phyloP scores from a whole-genome alignment of 1,139 yeast species.

The Suhomyces yuchorum region DNA sequence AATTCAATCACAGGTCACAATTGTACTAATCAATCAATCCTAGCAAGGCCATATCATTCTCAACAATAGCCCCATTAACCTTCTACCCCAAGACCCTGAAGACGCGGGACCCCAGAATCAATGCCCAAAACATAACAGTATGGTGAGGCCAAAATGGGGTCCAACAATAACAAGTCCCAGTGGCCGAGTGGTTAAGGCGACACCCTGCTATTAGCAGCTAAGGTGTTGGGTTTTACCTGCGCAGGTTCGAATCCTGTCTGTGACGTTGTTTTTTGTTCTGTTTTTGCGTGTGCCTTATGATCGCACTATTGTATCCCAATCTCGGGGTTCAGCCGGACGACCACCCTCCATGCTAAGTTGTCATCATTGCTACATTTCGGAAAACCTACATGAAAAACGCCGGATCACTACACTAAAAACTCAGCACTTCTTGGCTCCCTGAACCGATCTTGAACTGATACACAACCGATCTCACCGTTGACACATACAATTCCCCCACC shows the following conservation, averaged over 20 bases:
- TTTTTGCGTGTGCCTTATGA: conserved; percentile 9
- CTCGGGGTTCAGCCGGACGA: conserved; percentile 3
- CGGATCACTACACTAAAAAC: no score
- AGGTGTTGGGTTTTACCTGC: conserved; percentile 85
- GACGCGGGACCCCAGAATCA: no score
- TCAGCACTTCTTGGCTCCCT: no score
- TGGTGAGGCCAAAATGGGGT: background rate
- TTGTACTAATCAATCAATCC: no score
- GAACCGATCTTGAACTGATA: no score
- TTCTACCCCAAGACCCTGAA: no score
- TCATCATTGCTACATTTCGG: background rate
- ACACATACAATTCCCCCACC: background rate
- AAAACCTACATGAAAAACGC: no score
- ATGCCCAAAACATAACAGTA: no score
- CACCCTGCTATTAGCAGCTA: conserved; percentile 37
- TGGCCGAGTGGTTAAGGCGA: conserved; percentile 33
- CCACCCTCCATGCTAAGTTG: background rate
- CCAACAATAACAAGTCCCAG: conserved; percentile 16
- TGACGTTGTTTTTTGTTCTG: conserved; percentile 56
- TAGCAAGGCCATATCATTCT: no score
- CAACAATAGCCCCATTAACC: no score
- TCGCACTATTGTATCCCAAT: background rate
- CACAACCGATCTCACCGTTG: background rate
- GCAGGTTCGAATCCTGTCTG: conserved; percentile 92
- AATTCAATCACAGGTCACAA: no score